Evolutionary conservation across 768 basidiomycete species (phyloP), one percentile per base, ranked within the genome.

Genomic region (Pulveroboletus sp.): DNA sequence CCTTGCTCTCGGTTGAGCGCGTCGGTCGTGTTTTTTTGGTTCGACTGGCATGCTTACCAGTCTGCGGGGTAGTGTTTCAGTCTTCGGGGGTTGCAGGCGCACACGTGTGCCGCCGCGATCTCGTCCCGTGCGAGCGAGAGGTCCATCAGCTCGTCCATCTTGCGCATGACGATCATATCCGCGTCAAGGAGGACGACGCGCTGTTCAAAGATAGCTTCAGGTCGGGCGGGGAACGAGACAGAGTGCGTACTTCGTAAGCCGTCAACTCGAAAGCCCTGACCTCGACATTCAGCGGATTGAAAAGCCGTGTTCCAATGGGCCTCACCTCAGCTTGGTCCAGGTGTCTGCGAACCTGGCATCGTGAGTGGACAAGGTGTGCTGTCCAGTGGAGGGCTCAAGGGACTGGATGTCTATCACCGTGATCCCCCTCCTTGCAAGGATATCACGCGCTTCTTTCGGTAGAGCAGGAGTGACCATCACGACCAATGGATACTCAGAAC

Each of bases 21-120:
- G 26, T 14, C 35, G 47, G 36, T 5, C 7, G 17, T 36, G 20
- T 5, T 23, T 4, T 26, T 13, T 2, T 23, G 17, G 27, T 6
- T n/a, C 26, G 31, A n/a, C 29, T 47, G 40, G 34, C 6, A 24
- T 30, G 42, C 73, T 64, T 44, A 77, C 96, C 95, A 99, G 63
- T 96, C 93, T 4, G 68, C 59, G 8, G 95, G 95, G 69, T 99
- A 99, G 66, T 94, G 90, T 3, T 75, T 53, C 17, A 95, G 65
- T 62, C 82, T 85, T 32, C 83, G 79, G 7, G 94, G 95, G 68
- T 99, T 99, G 72, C 95, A 99, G 4, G 93, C 84, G 62, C 95
- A 99, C 13, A 83, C 93, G 56, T 95, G 94, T 0, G 74, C 79
- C 1, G 93, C 93, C 6, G 91, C 93, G 49, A 97, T 93, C 68